These are phyloP conservation scores for Rheum nobile DNA, from an alignment of 148 eudicot genomes.

Conservation along the genomic window DNA sequence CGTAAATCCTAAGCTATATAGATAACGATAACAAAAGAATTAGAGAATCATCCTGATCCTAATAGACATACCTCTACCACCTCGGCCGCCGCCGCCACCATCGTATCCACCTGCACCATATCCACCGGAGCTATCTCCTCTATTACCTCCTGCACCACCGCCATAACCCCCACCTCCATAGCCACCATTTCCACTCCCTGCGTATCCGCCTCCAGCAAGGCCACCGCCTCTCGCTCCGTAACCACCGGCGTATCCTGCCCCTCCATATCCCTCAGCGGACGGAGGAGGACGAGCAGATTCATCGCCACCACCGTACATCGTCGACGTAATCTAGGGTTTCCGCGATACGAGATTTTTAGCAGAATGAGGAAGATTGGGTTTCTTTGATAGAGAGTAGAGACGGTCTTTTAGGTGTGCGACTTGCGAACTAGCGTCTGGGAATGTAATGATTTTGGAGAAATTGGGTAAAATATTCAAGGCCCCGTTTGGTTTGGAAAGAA, in stretches of 20 bases:
- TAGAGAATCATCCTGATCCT: neutral
- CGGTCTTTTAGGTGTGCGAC: no score
- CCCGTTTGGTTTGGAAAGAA: no score
- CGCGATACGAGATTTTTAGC: neutral
- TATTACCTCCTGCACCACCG: conserved; percentile 10
- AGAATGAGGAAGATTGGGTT: no score
- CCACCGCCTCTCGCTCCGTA: conserved; percentile 6
- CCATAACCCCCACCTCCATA: conserved; percentile 13
- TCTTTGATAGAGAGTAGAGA: no score
- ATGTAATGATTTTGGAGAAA: no score
- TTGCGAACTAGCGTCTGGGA: no score
- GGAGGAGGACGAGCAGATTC: conserved; percentile 43
- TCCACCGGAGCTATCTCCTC: conserved; percentile 8
- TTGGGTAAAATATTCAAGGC: no score
- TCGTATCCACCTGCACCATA: conserved; percentile 15
- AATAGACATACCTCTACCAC: conserved; percentile 19
- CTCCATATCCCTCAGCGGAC: conserved; percentile 14
- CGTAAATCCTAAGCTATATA: neutral
- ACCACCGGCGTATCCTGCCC: conserved; percentile 10
- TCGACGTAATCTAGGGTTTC: conserved; percentile 38
- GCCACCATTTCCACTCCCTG: no score
- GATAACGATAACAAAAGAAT: neutral
- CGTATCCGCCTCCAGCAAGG: no score
- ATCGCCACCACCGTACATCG: conserved; percentile 58
- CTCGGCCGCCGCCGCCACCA: conserved; percentile 5